Conservation (phyloP, 2,329 filamentous ascomycete genomes). For the Fusarium sp. region DNA sequence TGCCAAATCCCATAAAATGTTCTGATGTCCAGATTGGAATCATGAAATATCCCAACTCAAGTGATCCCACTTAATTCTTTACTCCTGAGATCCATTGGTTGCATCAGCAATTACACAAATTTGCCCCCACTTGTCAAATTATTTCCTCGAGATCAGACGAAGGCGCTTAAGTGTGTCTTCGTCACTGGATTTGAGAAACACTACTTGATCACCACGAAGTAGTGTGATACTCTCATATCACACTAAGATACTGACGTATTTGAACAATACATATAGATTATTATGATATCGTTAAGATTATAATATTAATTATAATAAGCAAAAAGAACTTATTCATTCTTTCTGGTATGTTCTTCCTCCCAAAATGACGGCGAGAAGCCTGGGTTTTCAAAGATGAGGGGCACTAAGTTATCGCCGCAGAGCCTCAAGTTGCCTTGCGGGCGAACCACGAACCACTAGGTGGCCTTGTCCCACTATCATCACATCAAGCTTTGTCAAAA, state of each 20-base stretch:
- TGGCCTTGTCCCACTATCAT: neutral
- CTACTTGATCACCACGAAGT: neutral
- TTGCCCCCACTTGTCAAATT: no score
- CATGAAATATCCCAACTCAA: no score
- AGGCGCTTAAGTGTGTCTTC: neutral
- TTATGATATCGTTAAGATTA: neutral
- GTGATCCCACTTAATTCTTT: no score
- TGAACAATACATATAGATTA: neutral
- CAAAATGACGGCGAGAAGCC: neutral
- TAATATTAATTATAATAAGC: neutral
- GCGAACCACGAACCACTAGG: constrained; percentile 6
- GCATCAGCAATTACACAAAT: no score
- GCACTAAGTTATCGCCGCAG: constrained; percentile 5
- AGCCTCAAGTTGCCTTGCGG: constrained; percentile 13
- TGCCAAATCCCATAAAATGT: no score
- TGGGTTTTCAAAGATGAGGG: neutral
- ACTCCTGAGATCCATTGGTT: no score
- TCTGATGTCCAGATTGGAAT: no score
- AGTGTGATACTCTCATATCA: neutral
- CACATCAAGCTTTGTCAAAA: neutral
- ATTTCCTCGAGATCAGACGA: no score
- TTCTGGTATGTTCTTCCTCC: neutral
- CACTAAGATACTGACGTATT: neutral
- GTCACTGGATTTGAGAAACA: neutral
- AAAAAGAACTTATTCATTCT: neutral